These are phyloP conservation scores for Arabidopsis arenosa DNA, from an alignment of 345 rosid genomes.

Conservation along the genomic window DNA sequence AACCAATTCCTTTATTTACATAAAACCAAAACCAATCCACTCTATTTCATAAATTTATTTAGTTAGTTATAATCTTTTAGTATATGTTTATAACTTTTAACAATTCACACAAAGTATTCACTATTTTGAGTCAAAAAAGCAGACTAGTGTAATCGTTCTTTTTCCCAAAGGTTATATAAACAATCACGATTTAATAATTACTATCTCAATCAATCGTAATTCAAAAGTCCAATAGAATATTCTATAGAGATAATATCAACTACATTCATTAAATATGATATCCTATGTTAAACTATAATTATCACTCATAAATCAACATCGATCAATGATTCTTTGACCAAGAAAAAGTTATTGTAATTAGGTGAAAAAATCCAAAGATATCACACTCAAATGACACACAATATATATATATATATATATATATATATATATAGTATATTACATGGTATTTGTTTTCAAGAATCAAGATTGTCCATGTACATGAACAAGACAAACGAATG, in stretches of 20 bases:
- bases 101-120: slow-evolving; percentile 16
- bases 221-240: slow-evolving; percentile 41
- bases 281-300: slow-evolving; percentile 31
- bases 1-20: slow-evolving; percentile 6
- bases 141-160: slow-evolving; percentile 19
- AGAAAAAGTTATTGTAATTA: slow-evolving; percentile 12
- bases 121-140: slow-evolving; percentile 30
- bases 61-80: background rate
- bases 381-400: slow-evolving; percentile 28
- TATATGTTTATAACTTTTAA: background rate
- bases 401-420: background rate
- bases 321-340: slow-evolving; percentile 38
- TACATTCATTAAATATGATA: slow-evolving; percentile 31
- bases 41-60: background rate
- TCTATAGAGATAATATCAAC: slow-evolving; percentile 39
- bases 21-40: background rate
- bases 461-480: background rate
- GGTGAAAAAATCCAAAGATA: slow-evolving; percentile 18
- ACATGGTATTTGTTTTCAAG: background rate
- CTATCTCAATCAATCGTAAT: slow-evolving; percentile 37
- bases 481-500: background rate
- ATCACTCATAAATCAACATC: slow-evolving; percentile 33
- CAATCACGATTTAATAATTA: slow-evolving; percentile 40
- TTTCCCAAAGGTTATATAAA: slow-evolving; percentile 31
- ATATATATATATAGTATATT: background rate